Conservation (phyloP, 2,329 filamentous ascomycete genomes). For the Clarireedia monteithiana region DNA sequence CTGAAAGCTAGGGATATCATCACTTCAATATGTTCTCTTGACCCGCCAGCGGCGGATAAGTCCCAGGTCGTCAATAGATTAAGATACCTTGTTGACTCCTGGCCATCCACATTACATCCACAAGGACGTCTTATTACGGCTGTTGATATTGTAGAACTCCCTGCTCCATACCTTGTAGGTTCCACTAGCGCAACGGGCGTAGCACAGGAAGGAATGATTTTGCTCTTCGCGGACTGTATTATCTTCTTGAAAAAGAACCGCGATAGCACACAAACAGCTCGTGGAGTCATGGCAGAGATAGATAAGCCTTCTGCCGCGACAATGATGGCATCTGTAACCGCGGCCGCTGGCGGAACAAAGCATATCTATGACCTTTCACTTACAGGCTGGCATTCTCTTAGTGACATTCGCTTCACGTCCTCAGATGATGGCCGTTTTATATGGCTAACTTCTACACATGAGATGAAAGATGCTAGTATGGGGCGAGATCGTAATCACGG, state of each 20-base stretch:
- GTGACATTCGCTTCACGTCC: slow-evolving; percentile 66
- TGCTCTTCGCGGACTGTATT: slow-evolving; percentile 78
- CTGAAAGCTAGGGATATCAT: slow-evolving; percentile 89
- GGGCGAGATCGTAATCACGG: slow-evolving; percentile 41
- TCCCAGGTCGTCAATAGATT: slow-evolving; percentile 67
- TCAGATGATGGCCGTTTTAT: slow-evolving; percentile 55
- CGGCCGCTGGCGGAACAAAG: slow-evolving; percentile 51
- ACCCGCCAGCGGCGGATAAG: slow-evolving; percentile 63
- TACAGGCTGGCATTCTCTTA: slow-evolving; percentile 61
- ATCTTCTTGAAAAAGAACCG: slow-evolving; percentile 67
- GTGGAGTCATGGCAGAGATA: slow-evolving; percentile 74
- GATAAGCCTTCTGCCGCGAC: slow-evolving; percentile 67
- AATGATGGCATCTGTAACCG: slow-evolving; percentile 55
- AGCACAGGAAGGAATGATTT: slow-evolving; percentile 58
- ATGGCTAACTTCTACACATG: slow-evolving; percentile 59
- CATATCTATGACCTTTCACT: slow-evolving; percentile 64
- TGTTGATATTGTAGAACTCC: slow-evolving; percentile 70
- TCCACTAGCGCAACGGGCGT: slow-evolving; percentile 5
- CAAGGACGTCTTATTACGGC: slow-evolving; percentile 74
- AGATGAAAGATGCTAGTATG: slow-evolving; percentile 48
- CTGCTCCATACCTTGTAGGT: slow-evolving; percentile 57
- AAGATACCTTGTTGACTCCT: slow-evolving; percentile 67
- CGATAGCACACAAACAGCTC: slow-evolving; percentile 57
- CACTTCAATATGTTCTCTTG: slow-evolving; percentile 92
- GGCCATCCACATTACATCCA: slow-evolving; percentile 65